These are phyloP conservation scores for Penicillium griseofulvum DNA, from an alignment of 2,329 filamentous ascomycete species.

Conservation along the genomic window DNA sequence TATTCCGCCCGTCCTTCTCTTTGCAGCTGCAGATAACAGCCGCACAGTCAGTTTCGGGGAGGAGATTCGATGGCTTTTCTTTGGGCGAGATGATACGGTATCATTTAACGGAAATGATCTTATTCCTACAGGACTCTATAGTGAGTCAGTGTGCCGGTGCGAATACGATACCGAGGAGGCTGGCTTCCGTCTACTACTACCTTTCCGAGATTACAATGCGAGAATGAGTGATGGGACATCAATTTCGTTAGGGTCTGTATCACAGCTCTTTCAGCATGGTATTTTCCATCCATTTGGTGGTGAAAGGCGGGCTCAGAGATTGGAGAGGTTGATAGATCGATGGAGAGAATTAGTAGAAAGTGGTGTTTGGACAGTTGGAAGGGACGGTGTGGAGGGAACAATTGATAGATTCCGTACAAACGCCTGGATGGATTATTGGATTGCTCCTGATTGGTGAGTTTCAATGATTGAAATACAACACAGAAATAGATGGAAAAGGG, in stretches of 20 bases:
- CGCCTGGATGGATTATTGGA: slow-evolving; percentile 14
- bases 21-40: neutral
- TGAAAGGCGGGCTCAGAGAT: slow-evolving; percentile 8
- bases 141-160: neutral
- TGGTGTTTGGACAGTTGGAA: slow-evolving; percentile 20
- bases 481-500: no score
- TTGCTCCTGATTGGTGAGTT: slow-evolving; percentile 4
- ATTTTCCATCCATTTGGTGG: slow-evolving; percentile 10
- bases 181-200: neutral
- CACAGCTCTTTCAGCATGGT: neutral
- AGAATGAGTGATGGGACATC: neutral
- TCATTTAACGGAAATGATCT: neutral
- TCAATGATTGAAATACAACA: no score
- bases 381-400: slow-evolving; percentile 17
- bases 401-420: slow-evolving; percentile 18
- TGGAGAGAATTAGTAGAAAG: slow-evolving; percentile 16
- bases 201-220: neutral
- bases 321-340: slow-evolving; percentile 19
- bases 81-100: neutral
- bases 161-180: neutral
- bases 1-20: slow-evolving; percentile 18
- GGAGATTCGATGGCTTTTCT: neutral
- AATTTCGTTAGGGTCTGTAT: neutral
- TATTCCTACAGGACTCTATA: neutral
- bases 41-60: neutral